Conservation (phyloP, 805 yeast genomes). For the Naumovozyma baii region DNA sequence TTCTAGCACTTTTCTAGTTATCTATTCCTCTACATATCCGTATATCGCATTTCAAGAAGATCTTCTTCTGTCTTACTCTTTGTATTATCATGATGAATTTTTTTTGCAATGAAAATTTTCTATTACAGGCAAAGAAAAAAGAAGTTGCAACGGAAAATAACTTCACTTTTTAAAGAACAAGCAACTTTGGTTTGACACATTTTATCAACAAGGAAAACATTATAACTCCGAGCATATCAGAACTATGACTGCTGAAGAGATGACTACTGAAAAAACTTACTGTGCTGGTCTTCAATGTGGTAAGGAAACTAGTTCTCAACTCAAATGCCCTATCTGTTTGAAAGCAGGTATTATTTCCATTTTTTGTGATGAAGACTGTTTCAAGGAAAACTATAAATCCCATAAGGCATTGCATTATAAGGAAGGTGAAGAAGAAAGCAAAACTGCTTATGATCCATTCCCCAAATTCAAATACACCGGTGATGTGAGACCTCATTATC, state of each 20-base stretch:
- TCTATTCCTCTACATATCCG: too few species aligned
- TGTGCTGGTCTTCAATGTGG: slow-evolving; percentile 85
- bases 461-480: slow-evolving; percentile 74
- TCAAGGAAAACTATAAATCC: slow-evolving; percentile 55
- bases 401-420: slow-evolving; percentile 72
- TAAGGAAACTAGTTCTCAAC: slow-evolving; percentile 58
- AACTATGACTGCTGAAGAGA: slow-evolving; percentile 1
- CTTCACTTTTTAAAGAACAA: neutral
- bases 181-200: neutral
- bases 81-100: too few species aligned
- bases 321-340: slow-evolving; percentile 89
- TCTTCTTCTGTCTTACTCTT: too few species aligned
- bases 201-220: neutral
- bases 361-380: slow-evolving; percentile 81
- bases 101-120: too few species aligned
- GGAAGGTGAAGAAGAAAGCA: slow-evolving; percentile 37
- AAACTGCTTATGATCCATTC: slow-evolving; percentile 66
- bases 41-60: too few species aligned
- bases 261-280: slow-evolving; percentile 7
- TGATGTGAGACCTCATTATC: slow-evolving; percentile 64
- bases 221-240: neutral
- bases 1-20: too few species aligned
- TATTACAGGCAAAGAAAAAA: too few species aligned
- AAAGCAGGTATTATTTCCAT: slow-evolving; percentile 52
- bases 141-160: neutral